Percentiles rank a stretch among this genome's conserved stretches.
Conservation (phyloP, 768 basidiomycete species). For the Russula ochroleuca region DNA sequence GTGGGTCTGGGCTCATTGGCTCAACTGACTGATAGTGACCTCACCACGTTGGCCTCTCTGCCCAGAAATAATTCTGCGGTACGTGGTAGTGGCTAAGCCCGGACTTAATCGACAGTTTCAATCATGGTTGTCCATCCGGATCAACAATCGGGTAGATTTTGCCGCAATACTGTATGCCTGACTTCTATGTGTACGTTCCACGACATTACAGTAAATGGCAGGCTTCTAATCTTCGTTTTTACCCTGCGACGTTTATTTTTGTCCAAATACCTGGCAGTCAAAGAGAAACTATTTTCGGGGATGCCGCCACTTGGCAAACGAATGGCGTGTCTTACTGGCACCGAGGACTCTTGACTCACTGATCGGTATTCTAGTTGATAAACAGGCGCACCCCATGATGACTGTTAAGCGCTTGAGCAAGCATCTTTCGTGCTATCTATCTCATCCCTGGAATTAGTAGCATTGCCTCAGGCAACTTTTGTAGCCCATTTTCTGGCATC, state of each 20-base stretch:
- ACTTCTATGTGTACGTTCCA: background rate
- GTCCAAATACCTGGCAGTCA: background rate
- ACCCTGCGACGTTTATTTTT: background rate
- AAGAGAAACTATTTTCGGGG: background rate
- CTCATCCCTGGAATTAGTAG: background rate
- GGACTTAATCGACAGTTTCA: background rate
- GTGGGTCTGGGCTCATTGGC: background rate
- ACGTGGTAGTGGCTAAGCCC: background rate
- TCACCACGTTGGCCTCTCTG: background rate
- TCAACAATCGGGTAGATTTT: background rate
- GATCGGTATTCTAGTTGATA: background rate
- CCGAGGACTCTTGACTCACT: background rate
- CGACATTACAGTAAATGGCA: background rate
- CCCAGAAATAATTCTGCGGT: background rate
- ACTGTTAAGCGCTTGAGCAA: background rate
- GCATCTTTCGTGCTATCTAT: background rate
- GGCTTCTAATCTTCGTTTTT: background rate
- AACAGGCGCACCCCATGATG: background rate
- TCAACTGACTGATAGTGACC: background rate
- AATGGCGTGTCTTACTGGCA: background rate
- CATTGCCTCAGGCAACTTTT: background rate
- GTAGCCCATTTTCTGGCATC: background rate
- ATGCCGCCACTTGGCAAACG: background rate
- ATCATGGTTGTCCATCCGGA: background rate
- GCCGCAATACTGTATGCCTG: background rate